A percentile compares a stretch with the other conserved stretches of the same genome.
Conservation (phyloP, 2,329 filamentous ascomycete species). For the Aureobasidium zeae region DNA sequence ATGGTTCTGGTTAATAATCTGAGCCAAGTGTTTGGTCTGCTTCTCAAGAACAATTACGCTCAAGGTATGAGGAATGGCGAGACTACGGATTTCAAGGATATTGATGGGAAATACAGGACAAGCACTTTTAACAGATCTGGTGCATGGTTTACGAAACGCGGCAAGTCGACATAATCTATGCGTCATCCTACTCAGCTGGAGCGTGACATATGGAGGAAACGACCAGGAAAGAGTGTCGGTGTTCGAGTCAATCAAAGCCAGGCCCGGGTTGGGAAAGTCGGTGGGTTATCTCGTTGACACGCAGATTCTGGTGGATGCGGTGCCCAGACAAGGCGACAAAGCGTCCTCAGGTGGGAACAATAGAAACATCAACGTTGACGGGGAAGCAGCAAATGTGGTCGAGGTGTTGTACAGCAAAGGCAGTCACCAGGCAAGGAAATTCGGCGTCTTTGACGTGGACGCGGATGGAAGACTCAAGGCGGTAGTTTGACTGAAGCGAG, state of each 20-base stretch:
- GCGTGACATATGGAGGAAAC: conserved; percentile 9
- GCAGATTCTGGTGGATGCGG: conserved; percentile 32
- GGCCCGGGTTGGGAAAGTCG: conserved; percentile 32
- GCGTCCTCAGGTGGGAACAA: no score
- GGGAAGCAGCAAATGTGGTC: conserved; percentile 30
- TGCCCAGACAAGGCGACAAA: conserved; percentile 29
- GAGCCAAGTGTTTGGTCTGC: conserved; percentile 29
- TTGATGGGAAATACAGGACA: conserved; percentile 25
- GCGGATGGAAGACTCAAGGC: neutral
- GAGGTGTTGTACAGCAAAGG: conserved; percentile 38
- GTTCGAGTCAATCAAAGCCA: conserved; percentile 30
- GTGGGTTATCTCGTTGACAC: conserved; percentile 32
- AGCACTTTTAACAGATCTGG: conserved; percentile 33
- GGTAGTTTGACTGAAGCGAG: neutral
- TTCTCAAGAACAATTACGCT: conserved; percentile 31
- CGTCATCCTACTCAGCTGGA: conserved; percentile 34
- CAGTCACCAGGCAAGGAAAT: conserved; percentile 31
- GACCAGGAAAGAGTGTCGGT: conserved; percentile 27
- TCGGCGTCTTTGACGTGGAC: conserved; percentile 25
- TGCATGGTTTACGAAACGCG: conserved; percentile 34
- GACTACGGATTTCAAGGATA: no score
- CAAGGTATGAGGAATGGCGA: conserved; percentile 23
- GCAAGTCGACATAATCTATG: conserved; percentile 30
- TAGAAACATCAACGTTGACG: conserved; percentile 13
- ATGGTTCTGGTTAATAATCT: conserved; percentile 36